Percentiles rank a stretch among this genome's conserved stretches.
These are phyloP conservation scores for Sistotremastrum suecicum DNA, from an alignment of 768 basidiomycete species.

Conservation along the genomic window DNA sequence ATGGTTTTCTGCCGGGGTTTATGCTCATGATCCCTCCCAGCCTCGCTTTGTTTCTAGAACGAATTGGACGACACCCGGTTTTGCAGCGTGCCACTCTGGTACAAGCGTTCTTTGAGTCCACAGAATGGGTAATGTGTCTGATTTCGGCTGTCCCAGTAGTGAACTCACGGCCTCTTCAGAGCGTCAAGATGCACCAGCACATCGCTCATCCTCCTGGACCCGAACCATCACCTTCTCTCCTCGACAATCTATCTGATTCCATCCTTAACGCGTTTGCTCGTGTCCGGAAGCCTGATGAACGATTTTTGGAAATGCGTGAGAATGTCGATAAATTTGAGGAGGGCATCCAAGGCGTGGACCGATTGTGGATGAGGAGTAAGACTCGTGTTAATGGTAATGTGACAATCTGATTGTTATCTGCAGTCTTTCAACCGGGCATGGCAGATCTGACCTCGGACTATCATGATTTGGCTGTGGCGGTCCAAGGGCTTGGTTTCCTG, in stretches of 20 bases:
- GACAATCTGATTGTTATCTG: conserved; percentile 57
- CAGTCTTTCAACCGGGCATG: conserved; percentile 34
- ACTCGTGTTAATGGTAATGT: conserved; percentile 72
- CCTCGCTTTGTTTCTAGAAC: conserved; percentile 82
- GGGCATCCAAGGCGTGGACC: conserved; percentile 68
- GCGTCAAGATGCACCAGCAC: conserved; percentile 95
- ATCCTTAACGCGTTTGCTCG: conserved; percentile 91
- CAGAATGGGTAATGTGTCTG: conserved; percentile 77
- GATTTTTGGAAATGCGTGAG: conserved; percentile 87
- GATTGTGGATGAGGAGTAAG: conserved; percentile 65
- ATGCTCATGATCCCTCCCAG: conserved; percentile 25
- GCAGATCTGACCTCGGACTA: conserved; percentile 97
- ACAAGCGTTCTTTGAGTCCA: conserved; percentile 90
- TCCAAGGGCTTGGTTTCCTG: conserved; percentile 93
- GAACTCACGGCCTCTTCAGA: conserved; percentile 29
- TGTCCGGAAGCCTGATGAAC: conserved; percentile 92
- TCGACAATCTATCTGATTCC: conserved; percentile 93
- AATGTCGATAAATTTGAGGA: conserved; percentile 94
- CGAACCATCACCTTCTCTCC: conserved; percentile 65
- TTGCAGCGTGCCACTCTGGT: conserved; percentile 82
- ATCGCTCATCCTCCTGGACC: conserved; percentile 81
- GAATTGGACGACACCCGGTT: conserved; percentile 86
- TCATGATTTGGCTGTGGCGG: conserved; percentile 90
- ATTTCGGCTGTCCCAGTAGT: neutral
- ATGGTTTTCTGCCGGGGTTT: neutral